Base-by-base conservation (phyloP, 345 rosid genomes). In the Leavenworthia alabamica region DNA sequence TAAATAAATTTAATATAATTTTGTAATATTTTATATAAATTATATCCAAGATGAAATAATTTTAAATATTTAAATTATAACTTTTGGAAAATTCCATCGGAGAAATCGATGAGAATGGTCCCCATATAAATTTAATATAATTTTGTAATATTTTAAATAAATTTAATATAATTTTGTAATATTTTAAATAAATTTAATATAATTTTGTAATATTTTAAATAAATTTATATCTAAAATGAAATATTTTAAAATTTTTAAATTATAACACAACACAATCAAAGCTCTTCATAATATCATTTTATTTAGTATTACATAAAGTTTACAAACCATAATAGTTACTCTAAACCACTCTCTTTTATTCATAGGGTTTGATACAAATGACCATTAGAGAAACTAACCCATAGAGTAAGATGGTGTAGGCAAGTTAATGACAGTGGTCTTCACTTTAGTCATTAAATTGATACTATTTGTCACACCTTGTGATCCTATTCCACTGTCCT, bases 401-500 rank as follows among this genome's bases (percentile, higher is more conserved):
- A 92, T 85, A 63, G 99, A 69, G 80, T 89, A 93, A 41, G 99
- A 80, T 44, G 99, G 94, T 65, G 81, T 48, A 7, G 99, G 97
- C 70, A 93, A 67, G 68, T 93, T 93, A 67, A 93, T 87, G 59
- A 93, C 99, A 1, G 95, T 87, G 80, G 77, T 87, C 82, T 93
- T 93, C 64, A 93, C 80, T 75, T 89, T 93, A 4, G 82, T 80
- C 99, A 93, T 93, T 92, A 93, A 80, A 75, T 81, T 83, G 53
- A 93, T 89, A 82, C 99, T 93, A 77, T 93, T 93, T 59, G 97
- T 89, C 53, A 93, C 78, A 28, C 97, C 99, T 72, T 93, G 99
- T 56, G 99, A 93, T 7, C 99, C 99, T 17, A 93, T 89, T 39
- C 99, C 99, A 63, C 99, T 93, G 65, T 93, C 99, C 79, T 93